Evolutionary conservation across 2,329 filamentous ascomycete species (phyloP).

Genomic region (Hypoxylon sp.): DNA sequence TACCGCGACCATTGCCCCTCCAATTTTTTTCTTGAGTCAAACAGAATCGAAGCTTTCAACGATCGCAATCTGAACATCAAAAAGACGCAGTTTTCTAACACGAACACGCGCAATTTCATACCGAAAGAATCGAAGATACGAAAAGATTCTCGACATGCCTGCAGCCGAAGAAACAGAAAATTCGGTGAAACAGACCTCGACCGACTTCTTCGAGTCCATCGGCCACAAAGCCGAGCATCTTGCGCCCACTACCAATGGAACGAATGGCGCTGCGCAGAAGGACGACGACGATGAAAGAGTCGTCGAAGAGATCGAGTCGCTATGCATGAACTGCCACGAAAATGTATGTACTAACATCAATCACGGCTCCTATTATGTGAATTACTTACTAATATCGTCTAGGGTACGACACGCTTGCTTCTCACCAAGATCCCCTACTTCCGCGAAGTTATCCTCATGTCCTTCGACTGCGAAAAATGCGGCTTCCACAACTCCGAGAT

Average conservation of each 20-base stretch:
- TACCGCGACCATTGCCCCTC: constrained; percentile 55
- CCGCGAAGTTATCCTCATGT: constrained; percentile 97
- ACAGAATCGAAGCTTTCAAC: constrained; percentile 21
- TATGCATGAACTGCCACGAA: constrained; percentile 88
- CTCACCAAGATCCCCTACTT: constrained; percentile 96
- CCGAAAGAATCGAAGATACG: neutral
- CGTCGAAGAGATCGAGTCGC: constrained; percentile 79
- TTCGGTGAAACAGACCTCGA: constrained; percentile 50
- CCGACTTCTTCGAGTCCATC: constrained; percentile 73
- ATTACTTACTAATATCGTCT: constrained; percentile 12
- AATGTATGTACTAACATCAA: constrained; percentile 67
- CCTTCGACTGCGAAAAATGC: constrained; percentile 93
- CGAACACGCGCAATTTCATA: neutral
- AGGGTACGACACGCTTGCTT: constrained; percentile 88
- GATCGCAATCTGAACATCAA: neutral
- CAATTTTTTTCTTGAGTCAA: constrained; percentile 53
- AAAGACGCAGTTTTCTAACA: neutral
- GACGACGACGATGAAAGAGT: constrained; percentile 64
- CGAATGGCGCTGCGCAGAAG: constrained; percentile 47
- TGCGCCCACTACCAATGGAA: constrained; percentile 54
- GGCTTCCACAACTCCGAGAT: constrained; percentile 92
- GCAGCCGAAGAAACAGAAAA: constrained; percentile 56
- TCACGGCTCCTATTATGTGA: neutral
- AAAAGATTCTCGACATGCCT: constrained; percentile 58
- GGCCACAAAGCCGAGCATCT: constrained; percentile 71